Evolutionary conservation across 352 stramenopile genomes (phyloP).

Genomic region (Globisporangium echinulatum): DNA sequence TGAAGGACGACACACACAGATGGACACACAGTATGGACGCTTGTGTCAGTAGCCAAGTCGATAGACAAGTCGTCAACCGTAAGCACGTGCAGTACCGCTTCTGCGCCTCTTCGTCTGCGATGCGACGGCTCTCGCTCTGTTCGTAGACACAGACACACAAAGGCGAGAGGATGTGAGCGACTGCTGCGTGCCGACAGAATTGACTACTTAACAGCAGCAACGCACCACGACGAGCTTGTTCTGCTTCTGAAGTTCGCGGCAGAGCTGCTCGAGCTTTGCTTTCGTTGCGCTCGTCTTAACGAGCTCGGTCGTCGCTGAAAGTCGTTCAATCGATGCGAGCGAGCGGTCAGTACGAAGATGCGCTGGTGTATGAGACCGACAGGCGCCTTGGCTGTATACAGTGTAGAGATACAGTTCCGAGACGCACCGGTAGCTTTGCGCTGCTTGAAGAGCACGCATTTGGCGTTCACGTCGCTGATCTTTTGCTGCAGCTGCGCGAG

Average conservation of each 20-base stretch:
- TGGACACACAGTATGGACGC: too few species aligned
- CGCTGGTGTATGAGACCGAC: too few species aligned
- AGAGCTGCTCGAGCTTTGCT: constrained; percentile 76
- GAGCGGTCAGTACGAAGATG: too few species aligned
- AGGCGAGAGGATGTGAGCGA: too few species aligned
- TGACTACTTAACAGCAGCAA: neutral
- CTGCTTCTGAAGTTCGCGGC: constrained; percentile 81
- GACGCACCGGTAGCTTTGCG: constrained; percentile 52
- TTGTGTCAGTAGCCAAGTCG: too few species aligned
- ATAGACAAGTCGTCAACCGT: too few species aligned
- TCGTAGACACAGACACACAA: neutral
- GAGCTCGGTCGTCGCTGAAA: constrained; percentile 49
- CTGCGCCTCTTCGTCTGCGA: constrained; percentile 79
- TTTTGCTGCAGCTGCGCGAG: constrained; percentile 71
- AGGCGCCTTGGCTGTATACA: neutral
- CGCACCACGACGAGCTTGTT: constrained; percentile 80
- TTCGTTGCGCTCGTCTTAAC: constrained; percentile 61
- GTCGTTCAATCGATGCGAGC: too few species aligned
- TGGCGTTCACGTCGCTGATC: constrained; percentile 73
- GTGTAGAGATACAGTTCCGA: neutral
- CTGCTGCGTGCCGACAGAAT: too few species aligned
- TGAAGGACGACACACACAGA: too few species aligned
- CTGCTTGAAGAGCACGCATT: constrained; percentile 72
- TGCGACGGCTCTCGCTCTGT: constrained; percentile 67
- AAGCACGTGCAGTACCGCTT: constrained; percentile 36